Conservation (phyloP, 2,329 filamentous ascomycete genomes). For the Penicillium sp. region DNA sequence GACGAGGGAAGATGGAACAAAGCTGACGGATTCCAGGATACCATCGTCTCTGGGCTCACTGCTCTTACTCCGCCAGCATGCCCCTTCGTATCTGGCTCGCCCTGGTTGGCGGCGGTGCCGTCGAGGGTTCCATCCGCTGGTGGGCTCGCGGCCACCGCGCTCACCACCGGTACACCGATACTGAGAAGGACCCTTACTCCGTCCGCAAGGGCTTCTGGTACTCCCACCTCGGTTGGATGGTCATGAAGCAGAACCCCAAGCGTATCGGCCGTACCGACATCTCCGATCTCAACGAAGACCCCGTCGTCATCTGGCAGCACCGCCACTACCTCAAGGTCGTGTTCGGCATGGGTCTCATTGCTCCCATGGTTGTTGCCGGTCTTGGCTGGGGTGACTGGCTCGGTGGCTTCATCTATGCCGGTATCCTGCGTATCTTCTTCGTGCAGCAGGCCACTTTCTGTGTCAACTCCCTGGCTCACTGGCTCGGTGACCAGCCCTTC, state of each 20-base stretch:
- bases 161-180: slow-evolving; percentile 89
- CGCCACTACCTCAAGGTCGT: slow-evolving; percentile 80
- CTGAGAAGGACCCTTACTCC: slow-evolving; percentile 87
- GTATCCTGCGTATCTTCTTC: slow-evolving; percentile 83
- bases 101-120: slow-evolving; percentile 75
- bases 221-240: slow-evolving; percentile 85
- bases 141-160: slow-evolving; percentile 84
- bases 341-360: slow-evolving; percentile 70
- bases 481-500: slow-evolving; percentile 88
- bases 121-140: slow-evolving; percentile 84
- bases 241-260: slow-evolving; percentile 92
- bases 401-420: slow-evolving; percentile 80
- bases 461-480: slow-evolving; percentile 87
- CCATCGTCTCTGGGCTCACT: slow-evolving; percentile 83
- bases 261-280: slow-evolving; percentile 84
- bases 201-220: slow-evolving; percentile 85
- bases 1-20: not conserved
- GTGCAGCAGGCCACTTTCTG: slow-evolving; percentile 92
- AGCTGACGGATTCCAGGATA: slow-evolving; percentile 52
- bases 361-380: slow-evolving; percentile 73
- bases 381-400: slow-evolving; percentile 77
- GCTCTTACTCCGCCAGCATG: slow-evolving; percentile 72
- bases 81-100: slow-evolving; percentile 81
- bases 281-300: slow-evolving; percentile 80
- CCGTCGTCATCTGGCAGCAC: slow-evolving; percentile 84